Evolutionary conservation across 108 stramenopile species (phyloP), one percentile per base, ranked within the genome.

Genomic region (Nitzschia inconspicua): DNA sequence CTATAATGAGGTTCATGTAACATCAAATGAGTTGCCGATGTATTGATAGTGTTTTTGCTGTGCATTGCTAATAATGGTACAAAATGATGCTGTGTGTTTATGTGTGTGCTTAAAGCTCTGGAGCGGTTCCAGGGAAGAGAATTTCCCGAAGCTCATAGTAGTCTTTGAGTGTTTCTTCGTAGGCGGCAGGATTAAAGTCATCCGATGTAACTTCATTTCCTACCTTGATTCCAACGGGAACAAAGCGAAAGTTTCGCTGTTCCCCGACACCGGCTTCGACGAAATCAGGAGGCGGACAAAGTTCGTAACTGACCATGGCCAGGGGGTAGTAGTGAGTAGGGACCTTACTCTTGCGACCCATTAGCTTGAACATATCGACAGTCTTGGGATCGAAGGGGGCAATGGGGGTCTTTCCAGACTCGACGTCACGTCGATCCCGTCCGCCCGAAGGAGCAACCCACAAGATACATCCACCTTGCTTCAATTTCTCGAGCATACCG

Each of bases 401-500:
- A 56, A 91, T 76, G 22, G 93, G 93, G 20, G 94, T 89, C 54
- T 91, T 79, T 10, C 90, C 89, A 0, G 84, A 73, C 13, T 58
- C 66, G 0, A 82, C 62, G 73, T 93, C 74, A 6, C 95, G 82
- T 37, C 97, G 76, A 76, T 98, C 97, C 11, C 97, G 78, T 30
- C 97, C 97, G 23, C 97, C 97, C 18, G 78, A 81, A 2, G 97
- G 97, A n/a, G 97, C 97, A 2, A 98, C 95, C 97, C 97, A 98
- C 62, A 98, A 63, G n/a, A 84, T 60, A 47, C 75, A 57, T 13
- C 97, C 94, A 3, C 95, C 95, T 11, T 73, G 57, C 59, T 93
- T 95, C 55, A 95, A 52, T 49, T 78, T 78, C 13, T 76, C 54
- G 47, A 88, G 76, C 93, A 96, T 90, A 27, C 79, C 77, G 23